Evolutionary conservation across 2,329 filamentous ascomycete genomes (phyloP).

Genomic region (Lachnellula occidentalis): DNA sequence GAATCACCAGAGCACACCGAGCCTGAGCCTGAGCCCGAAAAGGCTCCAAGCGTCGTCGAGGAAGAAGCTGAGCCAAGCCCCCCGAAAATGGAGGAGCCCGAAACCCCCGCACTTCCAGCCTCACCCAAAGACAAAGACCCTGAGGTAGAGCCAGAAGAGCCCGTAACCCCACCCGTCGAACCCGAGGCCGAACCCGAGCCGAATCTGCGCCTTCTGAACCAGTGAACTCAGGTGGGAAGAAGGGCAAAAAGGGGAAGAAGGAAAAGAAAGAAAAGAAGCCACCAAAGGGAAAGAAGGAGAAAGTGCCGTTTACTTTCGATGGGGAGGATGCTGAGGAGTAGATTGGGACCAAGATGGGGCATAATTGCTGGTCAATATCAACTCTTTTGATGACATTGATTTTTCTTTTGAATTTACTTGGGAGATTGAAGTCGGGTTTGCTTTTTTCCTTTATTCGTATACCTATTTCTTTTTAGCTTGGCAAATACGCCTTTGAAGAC

Average conservation of each 20-base stretch:
- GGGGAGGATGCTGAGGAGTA: slow-evolving; percentile 9
- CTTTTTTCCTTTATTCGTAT: too few species aligned
- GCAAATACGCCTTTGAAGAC: too few species aligned
- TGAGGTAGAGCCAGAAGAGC: not conserved
- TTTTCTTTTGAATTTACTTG: too few species aligned
- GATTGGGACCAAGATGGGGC: not conserved
- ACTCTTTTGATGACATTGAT: too few species aligned
- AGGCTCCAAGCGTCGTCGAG: too few species aligned
- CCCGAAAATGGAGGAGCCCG: not conserved
- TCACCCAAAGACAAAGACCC: not conserved
- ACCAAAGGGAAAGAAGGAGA: slow-evolving; percentile 13
- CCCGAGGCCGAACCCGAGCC: slow-evolving; percentile 1
- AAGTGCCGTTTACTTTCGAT: slow-evolving; percentile 8
- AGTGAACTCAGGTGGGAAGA: slow-evolving; percentile 5
- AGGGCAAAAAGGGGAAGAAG: slow-evolving; percentile 17
- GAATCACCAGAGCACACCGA: not conserved
- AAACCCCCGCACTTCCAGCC: not conserved
- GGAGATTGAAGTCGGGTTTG: too few species aligned
- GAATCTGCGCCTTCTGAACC: slow-evolving; percentile 3
- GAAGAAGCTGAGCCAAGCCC: not conserved
- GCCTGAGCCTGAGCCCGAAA: not conserved
- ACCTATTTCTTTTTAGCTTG: too few species aligned
- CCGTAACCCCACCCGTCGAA: not conserved
- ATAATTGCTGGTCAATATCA: too few species aligned
- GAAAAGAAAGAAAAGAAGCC: slow-evolving; percentile 9